Base-by-base conservation (phyloP, 306 rosid genomes). In the Geum urbanum region DNA sequence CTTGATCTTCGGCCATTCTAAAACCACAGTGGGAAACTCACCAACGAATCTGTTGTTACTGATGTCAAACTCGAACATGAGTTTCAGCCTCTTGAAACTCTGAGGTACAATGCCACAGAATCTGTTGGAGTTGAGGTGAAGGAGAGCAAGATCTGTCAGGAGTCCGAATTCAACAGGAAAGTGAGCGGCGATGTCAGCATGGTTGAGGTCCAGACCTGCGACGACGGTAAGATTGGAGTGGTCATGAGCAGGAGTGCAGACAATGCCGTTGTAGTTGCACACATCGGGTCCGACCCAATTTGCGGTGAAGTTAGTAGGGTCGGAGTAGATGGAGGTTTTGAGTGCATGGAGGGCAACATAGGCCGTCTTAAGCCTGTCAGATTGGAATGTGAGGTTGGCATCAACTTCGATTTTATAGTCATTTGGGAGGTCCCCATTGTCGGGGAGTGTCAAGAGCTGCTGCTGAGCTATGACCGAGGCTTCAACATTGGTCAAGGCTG, bases 21-120 rank as follows among this genome's bases (percentile, higher is more conserved):
- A 65, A 50, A 92, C 80, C 0, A 79, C 80, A 0, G 2, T 7
- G 0, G 98, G 98, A 70, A 92, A 92, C 2, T 13, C n/a, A 0
- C 98, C 98, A 1, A 86, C 98, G 10, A 92, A 88, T 0, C 97
- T 86, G 69, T 92, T 92, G 76, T 90, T 92, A 65, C 98, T 92
- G 0, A 88, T 20, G 52, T 92, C 98, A 0, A 88, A 19, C 73
- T 92, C 98, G 5, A 44, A 27, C 54, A 92, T 71, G 7, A 90
- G 77, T 22, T 0, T 75, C 0, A 92, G 72, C 35, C 76, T 85
- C 8, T 69, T 58, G 51, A 90, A 82, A 66, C 84, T 88, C 2
- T 72, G 19, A 2, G 98, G 96, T 9, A 92, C 59, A 27, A 90
- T 22, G 2, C 0, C 78, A 32, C 82, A 92, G 32, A 90, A 92